A percentile compares a stretch with the other conserved stretches of the same genome.
These are phyloP conservation scores for Acer campestre DNA, from an alignment of 345 rosid genomes.

Conservation along the genomic window DNA sequence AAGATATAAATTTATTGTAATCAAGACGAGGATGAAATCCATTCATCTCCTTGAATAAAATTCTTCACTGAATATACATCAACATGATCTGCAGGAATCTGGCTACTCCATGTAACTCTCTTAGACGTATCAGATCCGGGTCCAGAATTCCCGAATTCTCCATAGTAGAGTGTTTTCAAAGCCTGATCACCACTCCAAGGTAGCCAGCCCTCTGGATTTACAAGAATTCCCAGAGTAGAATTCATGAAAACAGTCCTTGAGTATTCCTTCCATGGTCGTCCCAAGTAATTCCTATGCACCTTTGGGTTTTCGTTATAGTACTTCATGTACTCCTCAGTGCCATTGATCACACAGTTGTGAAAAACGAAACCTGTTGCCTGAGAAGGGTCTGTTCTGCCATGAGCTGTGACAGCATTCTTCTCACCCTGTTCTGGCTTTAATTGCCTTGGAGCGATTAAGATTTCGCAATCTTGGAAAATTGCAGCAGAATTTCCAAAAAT, in stretches of 20 bases:
- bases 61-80: constrained; percentile 59
- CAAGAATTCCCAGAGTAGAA: constrained; percentile 57
- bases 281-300: constrained; percentile 70
- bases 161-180: constrained; percentile 76
- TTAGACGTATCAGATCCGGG: constrained; percentile 50
- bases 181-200: constrained; percentile 78
- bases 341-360: constrained; percentile 68
- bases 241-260: constrained; percentile 74
- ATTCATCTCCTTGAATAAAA: constrained; percentile 83
- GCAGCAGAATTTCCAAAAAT: constrained; percentile 89
- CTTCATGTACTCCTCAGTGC: constrained; percentile 77
- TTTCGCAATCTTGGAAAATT: constrained; percentile 66
- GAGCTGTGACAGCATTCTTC: constrained; percentile 75
- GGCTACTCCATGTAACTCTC: constrained; percentile 82
- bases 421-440: constrained; percentile 74
- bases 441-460: constrained; percentile 68
- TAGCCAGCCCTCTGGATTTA: constrained; percentile 73
- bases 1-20: not conserved
- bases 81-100: constrained; percentile 57
- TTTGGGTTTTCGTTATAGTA: constrained; percentile 56
- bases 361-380: constrained; percentile 77
- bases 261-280: constrained; percentile 97
- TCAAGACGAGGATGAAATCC: constrained; percentile 63
- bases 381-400: constrained; percentile 86
- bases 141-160: constrained; percentile 74